A percentile compares a stretch with the other conserved stretches of the same genome.
phyloP scores from a whole-genome alignment of 768 basidiomycete genomes.

The Mycena olivaceomarginata region DNA sequence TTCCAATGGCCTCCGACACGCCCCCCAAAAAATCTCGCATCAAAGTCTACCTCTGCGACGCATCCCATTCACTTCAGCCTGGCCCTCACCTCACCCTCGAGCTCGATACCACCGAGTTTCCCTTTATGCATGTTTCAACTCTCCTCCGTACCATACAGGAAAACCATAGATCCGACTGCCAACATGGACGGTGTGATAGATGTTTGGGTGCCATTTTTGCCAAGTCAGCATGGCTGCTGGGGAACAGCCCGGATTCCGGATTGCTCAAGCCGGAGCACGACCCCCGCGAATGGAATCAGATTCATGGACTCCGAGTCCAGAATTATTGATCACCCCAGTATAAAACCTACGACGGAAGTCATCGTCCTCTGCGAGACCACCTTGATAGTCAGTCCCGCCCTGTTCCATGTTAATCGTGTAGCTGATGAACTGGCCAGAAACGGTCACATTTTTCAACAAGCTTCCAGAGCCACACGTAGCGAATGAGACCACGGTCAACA shows the following conservation, averaged over 20 bases:
- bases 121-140: background rate
- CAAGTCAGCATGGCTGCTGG: background rate
- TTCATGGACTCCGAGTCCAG: background rate
- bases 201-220: background rate
- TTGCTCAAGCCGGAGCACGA: background rate
- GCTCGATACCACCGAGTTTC: background rate
- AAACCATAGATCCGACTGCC: background rate
- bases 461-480: background rate
- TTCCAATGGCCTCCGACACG: background rate
- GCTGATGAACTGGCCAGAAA: background rate
- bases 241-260: background rate
- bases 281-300: background rate
- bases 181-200: background rate
- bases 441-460: background rate
- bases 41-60: background rate
- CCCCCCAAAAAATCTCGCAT: background rate
- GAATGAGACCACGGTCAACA: no score
- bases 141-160: background rate
- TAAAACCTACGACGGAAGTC: background rate
- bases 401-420: background rate
- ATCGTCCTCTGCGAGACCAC: background rate
- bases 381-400: background rate
- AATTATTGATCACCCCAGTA: background rate
- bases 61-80: background rate
- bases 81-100: background rate